A percentile compares a stretch with the other conserved stretches of the same genome.
phyloP scores from a whole-genome alignment of 1,139 yeast species.

The Hyphopichia buzzinii region DNA sequence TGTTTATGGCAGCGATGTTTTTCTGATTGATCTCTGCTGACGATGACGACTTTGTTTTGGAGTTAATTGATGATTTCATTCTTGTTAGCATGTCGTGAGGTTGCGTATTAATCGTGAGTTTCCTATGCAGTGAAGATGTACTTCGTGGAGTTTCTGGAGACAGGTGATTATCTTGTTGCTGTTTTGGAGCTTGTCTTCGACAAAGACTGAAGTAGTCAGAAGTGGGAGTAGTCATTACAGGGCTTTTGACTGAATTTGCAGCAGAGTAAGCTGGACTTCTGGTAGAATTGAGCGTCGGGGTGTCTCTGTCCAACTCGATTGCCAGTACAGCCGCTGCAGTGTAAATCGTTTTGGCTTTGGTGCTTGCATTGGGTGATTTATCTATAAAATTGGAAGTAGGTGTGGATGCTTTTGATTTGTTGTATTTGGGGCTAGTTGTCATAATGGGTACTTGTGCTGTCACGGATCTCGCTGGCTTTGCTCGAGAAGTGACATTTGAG shows the following conservation, averaged over 20 bases:
- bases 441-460: too few species aligned
- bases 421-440: too few species aligned
- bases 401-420: too few species aligned
- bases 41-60: constrained; percentile 15
- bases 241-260: background rate
- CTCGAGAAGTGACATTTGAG: too few species aligned
- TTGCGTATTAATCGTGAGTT: constrained; percentile 1
- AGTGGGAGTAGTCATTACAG: background rate
- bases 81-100: constrained; percentile 30
- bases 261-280: background rate
- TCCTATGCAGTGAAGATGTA: constrained; percentile 1
- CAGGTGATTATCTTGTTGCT: background rate
- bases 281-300: too few species aligned
- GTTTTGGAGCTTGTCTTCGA: background rate
- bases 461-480: background rate
- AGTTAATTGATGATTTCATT: constrained; percentile 23
- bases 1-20: constrained; percentile 16
- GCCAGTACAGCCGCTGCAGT: too few species aligned
- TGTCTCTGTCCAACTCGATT: background rate
- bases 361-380: too few species aligned
- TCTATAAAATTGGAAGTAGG: too few species aligned
- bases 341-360: too few species aligned
- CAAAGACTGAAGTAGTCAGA: background rate
- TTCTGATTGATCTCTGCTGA: constrained; percentile 10
- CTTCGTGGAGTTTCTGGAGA: background rate